Evolutionary conservation across 2,329 filamentous ascomycete genomes (phyloP), one percentile per base, ranked within the genome.

Genomic region (Microascus cirrosus): DNA sequence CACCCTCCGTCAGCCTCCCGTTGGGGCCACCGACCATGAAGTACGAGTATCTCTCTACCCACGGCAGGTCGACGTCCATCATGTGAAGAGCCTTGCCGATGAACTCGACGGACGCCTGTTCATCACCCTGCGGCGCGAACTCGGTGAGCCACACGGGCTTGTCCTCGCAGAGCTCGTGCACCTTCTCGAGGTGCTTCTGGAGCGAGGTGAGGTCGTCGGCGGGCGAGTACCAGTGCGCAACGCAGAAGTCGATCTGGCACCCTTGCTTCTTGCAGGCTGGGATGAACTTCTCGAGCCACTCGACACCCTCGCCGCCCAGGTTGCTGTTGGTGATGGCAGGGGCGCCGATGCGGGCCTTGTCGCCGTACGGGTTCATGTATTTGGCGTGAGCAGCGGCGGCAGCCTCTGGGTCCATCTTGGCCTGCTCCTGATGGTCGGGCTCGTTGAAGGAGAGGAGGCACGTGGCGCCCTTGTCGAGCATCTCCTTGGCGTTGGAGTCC

Each of bases 391-490:
- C 70, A 1, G 67, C 45, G n/a, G 82, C 83, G 45, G 83, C 83
- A 1, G 65, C 67, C 6, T 64, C 64, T n/a, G 82, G 72, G 25
- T 70, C 68, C 67, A 86, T 67, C 74, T 85, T 81, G 64, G 82
- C 73, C 72, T 89, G 85, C n/a, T 67, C 67, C 13, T 63, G 63
- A 61, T 78, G 77, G 69, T 90, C 86, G 53, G 83, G 83, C 76
- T 90, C 86, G 77, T 90, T 90, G 80, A 87, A 88, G 69, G 78
- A 77, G 66, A 89, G 77, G 58, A 89, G 69, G 64, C 77, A 74
- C 61, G 75, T 79, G 62, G 78, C 72, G 58, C 85, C 85, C 13
- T 68, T 67, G 55, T 69, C 63, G 61, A 87, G 77, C 61, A 81
- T 80, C 18, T 69, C 66, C 57, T 77, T 67, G 53, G 77, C 83